Conservation (phyloP, 495 filamentous ascomycete genomes). For the Trichoderma asperelloides region DNA sequence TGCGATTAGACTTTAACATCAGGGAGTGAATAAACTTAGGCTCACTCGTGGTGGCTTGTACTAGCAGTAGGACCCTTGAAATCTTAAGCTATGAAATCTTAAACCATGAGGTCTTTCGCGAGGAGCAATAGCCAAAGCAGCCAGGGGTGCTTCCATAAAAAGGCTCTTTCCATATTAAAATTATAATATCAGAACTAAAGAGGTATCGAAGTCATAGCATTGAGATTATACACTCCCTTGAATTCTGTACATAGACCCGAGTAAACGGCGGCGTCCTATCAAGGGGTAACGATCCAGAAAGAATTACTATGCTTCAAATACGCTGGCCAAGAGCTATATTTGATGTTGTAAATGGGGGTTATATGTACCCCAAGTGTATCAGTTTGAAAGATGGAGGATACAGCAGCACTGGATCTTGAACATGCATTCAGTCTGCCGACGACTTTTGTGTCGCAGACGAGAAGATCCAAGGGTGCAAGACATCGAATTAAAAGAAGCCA, state of each 20-base stretch:
- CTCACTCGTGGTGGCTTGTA: too few relatives aligned
- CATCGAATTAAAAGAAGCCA: slow-evolving; percentile 30
- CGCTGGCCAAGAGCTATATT: slow-evolving; percentile 49
- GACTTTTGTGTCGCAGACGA: slow-evolving; percentile 39
- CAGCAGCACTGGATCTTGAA: slow-evolving; percentile 6
- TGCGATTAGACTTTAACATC: too few relatives aligned
- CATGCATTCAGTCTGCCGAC: slow-evolving; percentile 31
- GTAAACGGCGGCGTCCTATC: slow-evolving; percentile 52
- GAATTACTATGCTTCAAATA: slow-evolving; percentile 57
- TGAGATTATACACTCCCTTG: slow-evolving; percentile 35
- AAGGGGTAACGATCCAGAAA: slow-evolving; percentile 54
- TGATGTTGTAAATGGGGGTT: slow-evolving; percentile 38
- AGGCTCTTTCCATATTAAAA: slow-evolving; percentile 39
- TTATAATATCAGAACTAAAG: slow-evolving; percentile 37
- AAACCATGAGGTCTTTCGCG: background rate
- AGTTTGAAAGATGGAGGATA: slow-evolving; percentile 20
- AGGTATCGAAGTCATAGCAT: slow-evolving; percentile 39
- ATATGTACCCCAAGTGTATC: slow-evolving; percentile 48
- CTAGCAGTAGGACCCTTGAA: too few relatives aligned
- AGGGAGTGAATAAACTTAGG: too few relatives aligned
- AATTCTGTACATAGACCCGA: too few relatives aligned
- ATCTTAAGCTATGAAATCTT: background rate
- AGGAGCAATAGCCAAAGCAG: slow-evolving; percentile 37
- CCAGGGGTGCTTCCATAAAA: slow-evolving; percentile 42
- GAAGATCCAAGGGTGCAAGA: slow-evolving; percentile 13